Evolutionary conservation across 2,329 filamentous ascomycete species (phyloP).

Genomic region (Verticillium longisporum): DNA sequence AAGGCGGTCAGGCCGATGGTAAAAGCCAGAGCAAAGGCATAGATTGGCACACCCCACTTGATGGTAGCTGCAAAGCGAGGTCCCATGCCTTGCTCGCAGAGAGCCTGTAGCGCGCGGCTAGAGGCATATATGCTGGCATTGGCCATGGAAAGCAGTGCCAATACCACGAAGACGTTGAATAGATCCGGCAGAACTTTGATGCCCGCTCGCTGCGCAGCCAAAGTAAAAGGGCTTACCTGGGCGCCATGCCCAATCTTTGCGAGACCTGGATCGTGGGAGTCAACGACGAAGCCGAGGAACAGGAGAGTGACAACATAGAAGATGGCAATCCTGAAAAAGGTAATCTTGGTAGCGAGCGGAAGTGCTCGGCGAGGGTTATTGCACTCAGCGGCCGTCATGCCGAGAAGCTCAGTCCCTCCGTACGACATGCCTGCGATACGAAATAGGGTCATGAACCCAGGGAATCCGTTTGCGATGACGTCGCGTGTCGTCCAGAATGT

Average conservation of each 20-base stretch:
- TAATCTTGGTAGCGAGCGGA: conserved; percentile 79
- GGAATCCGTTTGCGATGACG: conserved; percentile 32
- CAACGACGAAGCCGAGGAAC: conserved; percentile 43
- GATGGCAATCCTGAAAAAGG: conserved; percentile 49
- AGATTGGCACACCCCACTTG: conserved; percentile 33
- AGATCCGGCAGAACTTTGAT: conserved; percentile 19
- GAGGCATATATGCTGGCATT: conserved; percentile 34
- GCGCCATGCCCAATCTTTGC: conserved; percentile 11
- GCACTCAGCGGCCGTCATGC: conserved; percentile 35
- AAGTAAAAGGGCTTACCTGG: conserved; percentile 19
- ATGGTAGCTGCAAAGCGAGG: conserved; percentile 18
- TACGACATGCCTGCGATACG: conserved; percentile 37
- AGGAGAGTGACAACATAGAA: conserved; percentile 48
- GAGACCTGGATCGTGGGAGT: conserved; percentile 36
- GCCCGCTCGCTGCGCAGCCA: conserved; percentile 17
- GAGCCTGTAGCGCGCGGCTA: conserved; percentile 25
- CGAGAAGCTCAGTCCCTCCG: conserved; percentile 37
- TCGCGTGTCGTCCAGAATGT: conserved; percentile 42
- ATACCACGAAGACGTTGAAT: conserved; percentile 28
- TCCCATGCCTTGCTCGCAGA: conserved; percentile 27
- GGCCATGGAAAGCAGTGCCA: conserved; percentile 28
- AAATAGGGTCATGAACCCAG: conserved; percentile 35
- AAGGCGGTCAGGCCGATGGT: conserved; percentile 35
- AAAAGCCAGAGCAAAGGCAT: conserved; percentile 30
- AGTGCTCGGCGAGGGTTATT: conserved; percentile 52